Conservation (phyloP, 768 basidiomycete genomes). For the Rhodotorula diobovata region DNA sequence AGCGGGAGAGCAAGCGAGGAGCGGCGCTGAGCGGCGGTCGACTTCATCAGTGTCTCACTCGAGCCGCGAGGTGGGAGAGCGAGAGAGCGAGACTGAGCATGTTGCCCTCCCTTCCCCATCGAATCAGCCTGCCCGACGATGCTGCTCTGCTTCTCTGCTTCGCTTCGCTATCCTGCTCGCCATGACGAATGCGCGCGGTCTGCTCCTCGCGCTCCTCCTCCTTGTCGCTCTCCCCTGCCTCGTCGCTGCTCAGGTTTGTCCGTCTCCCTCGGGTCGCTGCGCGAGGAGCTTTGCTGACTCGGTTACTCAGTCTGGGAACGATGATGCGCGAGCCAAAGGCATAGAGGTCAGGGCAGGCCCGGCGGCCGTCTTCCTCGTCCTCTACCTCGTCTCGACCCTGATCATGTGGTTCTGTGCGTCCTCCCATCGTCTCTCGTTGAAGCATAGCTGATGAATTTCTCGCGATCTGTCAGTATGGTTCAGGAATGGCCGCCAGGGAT, state of each 20-base stretch:
- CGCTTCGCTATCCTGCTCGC: no score
- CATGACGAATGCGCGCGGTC: no score
- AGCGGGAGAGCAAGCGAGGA: no score
- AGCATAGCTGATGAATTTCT: no score
- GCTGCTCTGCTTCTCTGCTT: neutral
- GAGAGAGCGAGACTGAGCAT: no score
- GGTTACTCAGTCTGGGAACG: neutral
- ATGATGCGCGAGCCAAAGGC: neutral
- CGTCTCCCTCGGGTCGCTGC: no score
- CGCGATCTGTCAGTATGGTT: neutral
- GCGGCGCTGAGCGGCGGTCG: neutral
- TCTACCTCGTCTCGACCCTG: neutral
- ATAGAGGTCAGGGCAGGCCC: neutral
- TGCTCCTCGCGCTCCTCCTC: no score
- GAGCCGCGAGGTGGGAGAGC: neutral
- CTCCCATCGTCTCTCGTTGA: no score
- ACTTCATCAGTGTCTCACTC: neutral
- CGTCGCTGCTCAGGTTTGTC: no score
- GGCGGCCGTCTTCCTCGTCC: constrained; percentile 4
- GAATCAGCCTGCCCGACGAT: neutral
- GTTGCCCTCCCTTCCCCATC: no score
- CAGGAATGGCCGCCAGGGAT: constrained; percentile 39
- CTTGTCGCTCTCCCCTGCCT: no score
- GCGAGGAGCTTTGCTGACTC: no score
- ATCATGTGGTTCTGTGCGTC: constrained; percentile 9